Evolutionary conservation across 495 filamentous ascomycete species (phyloP).

Genomic region (Chaetomium fimeti): DNA sequence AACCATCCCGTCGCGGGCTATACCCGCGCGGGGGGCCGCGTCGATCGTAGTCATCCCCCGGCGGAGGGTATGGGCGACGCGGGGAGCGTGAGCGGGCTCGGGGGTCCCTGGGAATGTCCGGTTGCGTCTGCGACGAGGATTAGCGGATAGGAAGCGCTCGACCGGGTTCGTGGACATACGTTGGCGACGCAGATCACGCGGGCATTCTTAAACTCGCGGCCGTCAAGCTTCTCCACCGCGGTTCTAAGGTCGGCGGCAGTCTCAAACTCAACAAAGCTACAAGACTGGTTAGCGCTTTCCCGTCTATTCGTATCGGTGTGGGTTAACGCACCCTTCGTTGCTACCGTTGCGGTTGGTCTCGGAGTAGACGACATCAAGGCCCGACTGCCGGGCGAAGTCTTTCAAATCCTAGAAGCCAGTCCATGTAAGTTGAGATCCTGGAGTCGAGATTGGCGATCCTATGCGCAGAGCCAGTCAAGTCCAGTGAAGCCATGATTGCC

Average conservation of each 20-base stretch:
- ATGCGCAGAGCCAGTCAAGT: slow-evolving; percentile 47
- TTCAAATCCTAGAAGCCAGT: slow-evolving; percentile 85
- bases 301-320: neutral
- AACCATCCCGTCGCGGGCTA: slow-evolving; percentile 55
- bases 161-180: slow-evolving; percentile 54
- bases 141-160: neutral
- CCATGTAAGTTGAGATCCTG: slow-evolving; percentile 55
- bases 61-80: slow-evolving; percentile 59
- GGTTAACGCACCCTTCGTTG: slow-evolving; percentile 77
- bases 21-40: slow-evolving; percentile 78
- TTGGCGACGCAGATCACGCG: slow-evolving; percentile 80
- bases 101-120: slow-evolving; percentile 64
- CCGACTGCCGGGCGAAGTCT: slow-evolving; percentile 97
- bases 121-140: slow-evolving; percentile 43
- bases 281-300: slow-evolving; percentile 28
- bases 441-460: slow-evolving; percentile 34
- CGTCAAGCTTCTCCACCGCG: slow-evolving; percentile 90
- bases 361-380: slow-evolving; percentile 96
- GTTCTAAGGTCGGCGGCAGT: slow-evolving; percentile 83
- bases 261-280: slow-evolving; percentile 96
- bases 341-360: slow-evolving; percentile 92
- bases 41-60: slow-evolving; percentile 71
- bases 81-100: slow-evolving; percentile 73
- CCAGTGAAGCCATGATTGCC: slow-evolving; percentile 38
- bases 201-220: slow-evolving; percentile 83